Evolutionary conservation across 495 filamentous ascomycete species (phyloP).

Genomic region (Hyaloscypha variabilis): DNA sequence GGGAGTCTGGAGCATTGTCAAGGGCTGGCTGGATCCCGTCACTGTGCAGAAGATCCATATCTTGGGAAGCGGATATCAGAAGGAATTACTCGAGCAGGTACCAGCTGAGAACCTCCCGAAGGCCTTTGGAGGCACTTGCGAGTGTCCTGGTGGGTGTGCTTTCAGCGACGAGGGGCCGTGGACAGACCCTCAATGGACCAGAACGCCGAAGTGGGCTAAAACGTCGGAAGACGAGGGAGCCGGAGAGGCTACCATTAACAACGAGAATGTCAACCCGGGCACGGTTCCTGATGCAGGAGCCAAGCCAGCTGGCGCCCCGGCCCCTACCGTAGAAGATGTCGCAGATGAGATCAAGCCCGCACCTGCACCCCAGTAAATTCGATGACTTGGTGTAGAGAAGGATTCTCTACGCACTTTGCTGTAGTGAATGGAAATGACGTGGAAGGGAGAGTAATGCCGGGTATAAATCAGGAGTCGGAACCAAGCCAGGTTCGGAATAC

Average conservation of each 20-base stretch:
- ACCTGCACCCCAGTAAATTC: conserved; percentile 27
- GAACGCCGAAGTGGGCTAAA: conserved; percentile 64
- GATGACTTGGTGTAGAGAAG: neutral
- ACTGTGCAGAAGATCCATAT: conserved; percentile 96
- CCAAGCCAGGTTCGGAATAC: neutral
- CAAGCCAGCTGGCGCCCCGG: conserved; percentile 4
- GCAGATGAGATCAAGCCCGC: conserved; percentile 30
- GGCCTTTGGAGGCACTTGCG: conserved; percentile 81
- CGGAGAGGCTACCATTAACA: conserved; percentile 22
- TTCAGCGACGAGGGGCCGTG: conserved; percentile 92
- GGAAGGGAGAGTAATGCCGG: neutral
- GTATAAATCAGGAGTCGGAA: neutral
- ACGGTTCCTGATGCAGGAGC: conserved; percentile 19
- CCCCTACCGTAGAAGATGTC: neutral
- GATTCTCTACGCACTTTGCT: neutral
- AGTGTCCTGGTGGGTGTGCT: conserved; percentile 82
- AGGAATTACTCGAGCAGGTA: conserved; percentile 81
- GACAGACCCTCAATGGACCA: conserved; percentile 77
- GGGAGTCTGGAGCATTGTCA: conserved; percentile 79
- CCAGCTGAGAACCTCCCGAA: conserved; percentile 89
- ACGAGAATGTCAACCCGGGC: conserved; percentile 21
- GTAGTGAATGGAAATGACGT: neutral
- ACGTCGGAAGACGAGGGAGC: neutral
- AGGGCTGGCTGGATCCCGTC: conserved; percentile 92
- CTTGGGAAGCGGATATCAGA: conserved; percentile 77